Percentiles rank a stretch among this genome's conserved stretches.
Evolutionary conservation across 2,329 filamentous ascomycete genomes (phyloP).

Genomic region (Periglandula ipomoeae): DNA sequence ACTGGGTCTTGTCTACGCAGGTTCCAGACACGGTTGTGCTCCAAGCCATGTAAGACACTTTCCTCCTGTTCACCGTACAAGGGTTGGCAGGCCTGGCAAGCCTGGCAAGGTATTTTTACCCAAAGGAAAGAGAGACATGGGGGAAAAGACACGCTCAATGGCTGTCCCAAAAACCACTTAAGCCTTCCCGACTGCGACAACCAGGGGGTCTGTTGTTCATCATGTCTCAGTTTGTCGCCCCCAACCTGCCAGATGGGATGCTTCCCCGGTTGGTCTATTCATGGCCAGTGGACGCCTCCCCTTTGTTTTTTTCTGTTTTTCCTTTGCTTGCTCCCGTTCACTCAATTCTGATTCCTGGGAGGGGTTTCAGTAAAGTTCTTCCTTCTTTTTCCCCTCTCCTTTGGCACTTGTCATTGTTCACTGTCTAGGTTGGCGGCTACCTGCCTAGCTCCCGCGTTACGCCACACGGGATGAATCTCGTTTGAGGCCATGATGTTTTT

Average conservation of each 20-base stretch:
- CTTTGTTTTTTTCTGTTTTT: neutral
- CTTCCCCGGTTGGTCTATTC: constrained; percentile 2
- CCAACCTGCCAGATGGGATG: neutral
- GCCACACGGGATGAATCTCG: neutral
- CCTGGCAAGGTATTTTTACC: too few species aligned
- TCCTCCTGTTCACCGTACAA: neutral
- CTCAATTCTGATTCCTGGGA: neutral
- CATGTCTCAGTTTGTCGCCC: constrained; percentile 4
- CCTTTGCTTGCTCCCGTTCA: neutral
- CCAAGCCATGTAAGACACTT: neutral
- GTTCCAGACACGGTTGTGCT: neutral
- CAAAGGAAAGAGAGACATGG: neutral
- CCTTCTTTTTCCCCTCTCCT: neutral
- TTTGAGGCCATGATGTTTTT: neutral
- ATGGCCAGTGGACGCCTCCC: neutral
- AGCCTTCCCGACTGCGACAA: neutral
- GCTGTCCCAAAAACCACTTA: neutral
- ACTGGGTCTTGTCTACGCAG: neutral
- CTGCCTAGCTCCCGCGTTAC: neutral
- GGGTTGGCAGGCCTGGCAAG: too few species aligned
- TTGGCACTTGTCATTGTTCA: neutral
- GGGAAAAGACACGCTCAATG: neutral
- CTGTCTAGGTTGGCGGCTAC: neutral
- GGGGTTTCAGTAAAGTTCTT: neutral
- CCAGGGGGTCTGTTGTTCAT: neutral